Evolutionary conservation across 129 eudicot species (phyloP), one percentile per base, ranked within the genome.

Genomic region (Flaveria linearis): DNA sequence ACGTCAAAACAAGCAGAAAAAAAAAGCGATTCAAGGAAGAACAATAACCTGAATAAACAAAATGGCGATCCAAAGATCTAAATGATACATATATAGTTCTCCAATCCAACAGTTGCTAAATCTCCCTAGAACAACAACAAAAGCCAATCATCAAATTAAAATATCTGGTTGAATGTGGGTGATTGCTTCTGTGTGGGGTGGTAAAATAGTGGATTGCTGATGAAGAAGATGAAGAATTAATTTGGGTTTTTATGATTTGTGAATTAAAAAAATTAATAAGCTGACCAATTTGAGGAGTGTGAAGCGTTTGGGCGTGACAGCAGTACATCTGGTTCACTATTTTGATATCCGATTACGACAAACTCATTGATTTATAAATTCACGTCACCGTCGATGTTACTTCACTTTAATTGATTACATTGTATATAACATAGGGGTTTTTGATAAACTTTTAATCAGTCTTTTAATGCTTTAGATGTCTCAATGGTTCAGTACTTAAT

Each of bases 131-230:
- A 66, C 60, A 17, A 58, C 52, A 76, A 76, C 39, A 23, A 76
- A 14, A n/a, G 66, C 17, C 52, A 51, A 76, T 65, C 42, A 50
- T 33, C 51, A 57, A 47, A 58, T 57, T 57, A 28, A 33, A 14
- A 22, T 26, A 49, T 70, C 22, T 4, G 62, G 46, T 71, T 60
- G 61, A 52, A 45, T 63, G 71, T 52, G 20, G n/a, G 49, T 46
- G 17, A 7, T 49, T 76, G 80, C 25, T 51, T 50, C 42, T 41
- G 80, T 51, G 15, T 76, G 57, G 52, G 33, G 80, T 30, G 72
- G 22, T 51, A 43, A 22, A 42, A 69, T 23, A 23, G 74, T 66
- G 55, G 42, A 76, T 47, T 10, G 51, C 18, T 30, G 79, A 46
- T 7, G 79, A 75, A 14, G 79, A 75, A 7, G 72, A 46, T 28